Conservation (phyloP, 139 green algal genomes). For the Micractinium sp. region DNA sequence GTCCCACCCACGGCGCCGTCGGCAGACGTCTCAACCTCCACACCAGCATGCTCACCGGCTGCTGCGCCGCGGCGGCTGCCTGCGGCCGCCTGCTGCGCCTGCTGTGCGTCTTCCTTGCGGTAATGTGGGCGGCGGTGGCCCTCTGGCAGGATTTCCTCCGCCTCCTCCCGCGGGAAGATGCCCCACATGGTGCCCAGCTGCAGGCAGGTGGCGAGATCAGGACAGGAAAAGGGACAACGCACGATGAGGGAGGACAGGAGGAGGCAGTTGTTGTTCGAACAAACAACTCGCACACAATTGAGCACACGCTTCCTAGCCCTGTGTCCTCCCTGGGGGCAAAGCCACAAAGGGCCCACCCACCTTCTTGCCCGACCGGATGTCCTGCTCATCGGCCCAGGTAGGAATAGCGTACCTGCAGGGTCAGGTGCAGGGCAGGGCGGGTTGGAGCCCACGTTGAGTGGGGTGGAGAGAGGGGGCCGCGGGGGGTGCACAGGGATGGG, state of each 20-base stretch:
- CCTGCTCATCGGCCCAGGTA: slow-evolving; percentile 53
- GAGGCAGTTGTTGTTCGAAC: no score
- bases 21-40: neutral
- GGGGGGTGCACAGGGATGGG: neutral
- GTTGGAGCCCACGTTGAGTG: neutral
- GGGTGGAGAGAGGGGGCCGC: neutral
- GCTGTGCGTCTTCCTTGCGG: neutral
- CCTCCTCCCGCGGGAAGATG: slow-evolving; percentile 38
- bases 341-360: neutral
- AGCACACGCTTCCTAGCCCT: no score
- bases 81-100: neutral
- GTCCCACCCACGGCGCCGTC: neutral
- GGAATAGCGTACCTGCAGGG: slow-evolving; percentile 31
- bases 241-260: no score
- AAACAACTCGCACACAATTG: no score
- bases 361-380: slow-evolving; percentile 45
- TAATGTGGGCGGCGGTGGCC: slow-evolving; percentile 20
- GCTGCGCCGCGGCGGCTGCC: neutral
- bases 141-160: slow-evolving; percentile 37
- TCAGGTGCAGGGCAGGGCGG: neutral
- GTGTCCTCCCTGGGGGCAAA: neutral
- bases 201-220: neutral
- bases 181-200: slow-evolving; percentile 55
- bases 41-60: neutral
- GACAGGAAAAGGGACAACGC: no score